A percentile compares a stretch with the other conserved stretches of the same genome.
Evolutionary conservation across 768 basidiomycete genomes (phyloP).

Genomic region (Amanita inopinata): DNA sequence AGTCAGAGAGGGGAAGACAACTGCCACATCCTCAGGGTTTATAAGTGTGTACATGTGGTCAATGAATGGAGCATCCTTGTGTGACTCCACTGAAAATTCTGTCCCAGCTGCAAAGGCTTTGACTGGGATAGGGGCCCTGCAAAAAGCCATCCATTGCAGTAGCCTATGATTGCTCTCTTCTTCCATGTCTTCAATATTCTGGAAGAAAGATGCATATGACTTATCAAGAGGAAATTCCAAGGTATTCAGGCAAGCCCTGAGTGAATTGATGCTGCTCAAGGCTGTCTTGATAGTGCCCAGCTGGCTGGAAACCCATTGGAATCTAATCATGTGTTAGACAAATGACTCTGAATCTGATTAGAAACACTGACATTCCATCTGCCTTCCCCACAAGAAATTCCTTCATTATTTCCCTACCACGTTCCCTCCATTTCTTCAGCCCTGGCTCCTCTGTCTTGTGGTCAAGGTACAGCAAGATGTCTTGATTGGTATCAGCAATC

Average conservation of each 20-base stretch:
- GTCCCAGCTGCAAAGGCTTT: conserved; percentile 1
- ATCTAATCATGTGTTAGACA: background rate
- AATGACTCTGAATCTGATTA: background rate
- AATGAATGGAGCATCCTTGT: conserved; percentile 2
- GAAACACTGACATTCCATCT: background rate
- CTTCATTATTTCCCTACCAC: background rate
- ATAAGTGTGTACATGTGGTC: background rate
- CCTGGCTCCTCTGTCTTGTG: background rate
- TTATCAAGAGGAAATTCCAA: background rate
- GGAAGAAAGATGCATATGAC: conserved; percentile 1
- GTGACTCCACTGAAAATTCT: conserved; percentile 1
- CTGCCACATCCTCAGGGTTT: background rate
- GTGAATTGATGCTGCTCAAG: conserved; percentile 3
- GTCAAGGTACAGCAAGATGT: background rate
- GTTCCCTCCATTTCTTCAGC: background rate
- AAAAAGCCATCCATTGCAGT: conserved; percentile 2
- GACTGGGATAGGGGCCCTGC: background rate
- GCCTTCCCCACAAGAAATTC: background rate
- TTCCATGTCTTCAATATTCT: background rate
- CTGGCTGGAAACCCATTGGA: conserved; percentile 1
- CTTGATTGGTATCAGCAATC: background rate
- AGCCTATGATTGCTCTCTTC: conserved; percentile 1
- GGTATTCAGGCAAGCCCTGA: background rate
- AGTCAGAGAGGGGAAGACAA: background rate
- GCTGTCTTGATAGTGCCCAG: background rate